Base-by-base conservation (phyloP, 805 yeast species). In the Candida methanosorbosa region DNA sequence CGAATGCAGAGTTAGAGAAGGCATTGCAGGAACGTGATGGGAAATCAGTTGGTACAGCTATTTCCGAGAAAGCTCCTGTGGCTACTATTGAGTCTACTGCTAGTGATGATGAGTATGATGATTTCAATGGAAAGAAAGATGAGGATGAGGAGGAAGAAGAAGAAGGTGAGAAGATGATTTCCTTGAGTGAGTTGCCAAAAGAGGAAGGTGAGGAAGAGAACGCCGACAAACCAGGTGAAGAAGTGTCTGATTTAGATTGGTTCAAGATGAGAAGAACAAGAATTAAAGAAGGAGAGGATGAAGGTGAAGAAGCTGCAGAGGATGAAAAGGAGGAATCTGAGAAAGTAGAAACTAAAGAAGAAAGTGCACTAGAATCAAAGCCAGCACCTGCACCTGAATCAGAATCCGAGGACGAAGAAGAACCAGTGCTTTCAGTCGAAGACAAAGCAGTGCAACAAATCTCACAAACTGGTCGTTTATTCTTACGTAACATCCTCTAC, bases 191-290 rank as follows among this genome's bases (percentile, higher is more conserved):
- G 2, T 29, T 37, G 9, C 31, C 32, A 9, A 19, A 18, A 14
- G 30, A 34, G 1, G 37, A 32, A 12, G 30, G 41, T 4, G 52
- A 41, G 5, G 54, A 47, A 2, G 51, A 46, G 5, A 54, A 50
- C 5, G 52, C 46, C 22, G 56, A 32, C 9, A 19, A 29, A n/a
- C 35, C 28, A 34, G 38, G 43, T 45, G 40, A 74, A 69, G 37
- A 59, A 48, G 67, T 82, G 12, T 70, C 87, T 12, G 95, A 88
- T 61, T 58, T 83, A 34, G 95, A 88, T 38, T 88, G 97, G 97
- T 68, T 88, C 40, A 76, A 78, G 49, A 72, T 70, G 45, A 76
- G 83, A 55, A 72, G 92, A 56, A 73, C 69, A 17, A 73, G 92
- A 52, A 83, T 88, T 38, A 70, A 61, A 42, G 85, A 77, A 18